Conservation (phyloP, 352 stramenopile species). For the Globisporangium apiculatum region DNA sequence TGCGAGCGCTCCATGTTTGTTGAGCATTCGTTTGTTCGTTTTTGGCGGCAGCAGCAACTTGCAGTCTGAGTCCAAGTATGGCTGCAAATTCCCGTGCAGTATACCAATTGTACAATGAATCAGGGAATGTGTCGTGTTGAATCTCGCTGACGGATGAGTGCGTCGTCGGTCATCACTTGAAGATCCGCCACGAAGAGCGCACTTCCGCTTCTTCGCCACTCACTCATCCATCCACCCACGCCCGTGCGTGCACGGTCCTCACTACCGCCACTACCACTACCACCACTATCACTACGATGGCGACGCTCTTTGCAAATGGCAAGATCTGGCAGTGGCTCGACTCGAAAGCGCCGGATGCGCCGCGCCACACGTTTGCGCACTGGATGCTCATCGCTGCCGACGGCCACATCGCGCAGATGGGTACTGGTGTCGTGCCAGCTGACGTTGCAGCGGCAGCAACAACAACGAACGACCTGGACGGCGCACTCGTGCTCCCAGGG, state of each 20-base stretch:
- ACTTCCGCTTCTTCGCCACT: too few relatives aligned
- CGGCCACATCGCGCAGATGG: constrained; percentile 33
- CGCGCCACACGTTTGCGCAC: constrained; percentile 20
- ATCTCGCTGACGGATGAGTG: constrained; percentile 5
- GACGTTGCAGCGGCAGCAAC: constrained; percentile 1
- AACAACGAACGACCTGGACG: constrained; percentile 35
- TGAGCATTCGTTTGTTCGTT: too few relatives aligned
- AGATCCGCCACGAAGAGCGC: constrained; percentile 1
- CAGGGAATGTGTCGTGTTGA: background rate
- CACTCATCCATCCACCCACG: too few relatives aligned
- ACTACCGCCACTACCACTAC: too few relatives aligned
- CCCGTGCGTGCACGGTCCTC: too few relatives aligned
- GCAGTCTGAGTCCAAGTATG: background rate
- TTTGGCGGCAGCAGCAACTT: too few relatives aligned
- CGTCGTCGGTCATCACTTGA: constrained; percentile 4
- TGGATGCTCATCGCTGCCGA: constrained; percentile 60
- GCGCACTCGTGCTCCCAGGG: constrained; percentile 70
- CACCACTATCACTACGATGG: constrained; percentile 5
- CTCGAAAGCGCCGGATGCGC: background rate
- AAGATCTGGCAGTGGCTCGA: constrained; percentile 65
- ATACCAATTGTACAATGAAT: background rate
- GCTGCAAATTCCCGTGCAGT: background rate
- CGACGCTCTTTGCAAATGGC: constrained; percentile 49
- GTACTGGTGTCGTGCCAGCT: constrained; percentile 12
- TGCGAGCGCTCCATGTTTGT: too few relatives aligned